Evolutionary conservation across 805 yeast genomes (phyloP).

Genomic region (Priceomyces fermenticarens): DNA sequence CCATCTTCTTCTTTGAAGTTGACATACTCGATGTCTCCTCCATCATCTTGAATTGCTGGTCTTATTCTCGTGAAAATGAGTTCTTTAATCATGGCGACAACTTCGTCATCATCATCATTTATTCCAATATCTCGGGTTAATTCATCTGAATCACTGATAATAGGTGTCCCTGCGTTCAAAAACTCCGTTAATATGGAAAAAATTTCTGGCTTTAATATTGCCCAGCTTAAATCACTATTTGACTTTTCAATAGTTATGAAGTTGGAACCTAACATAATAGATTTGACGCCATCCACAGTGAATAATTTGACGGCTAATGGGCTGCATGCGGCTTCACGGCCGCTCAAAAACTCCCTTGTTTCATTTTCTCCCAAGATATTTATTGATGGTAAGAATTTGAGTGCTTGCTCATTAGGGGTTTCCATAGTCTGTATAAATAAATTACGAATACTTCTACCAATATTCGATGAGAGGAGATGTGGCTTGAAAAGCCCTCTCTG

Average conservation of each 20-base stretch:
- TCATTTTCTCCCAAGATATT: constrained; percentile 58
- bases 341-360: constrained; percentile 70
- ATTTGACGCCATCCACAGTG: constrained; percentile 69
- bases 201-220: constrained; percentile 62
- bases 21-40: constrained; percentile 77
- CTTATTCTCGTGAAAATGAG: constrained; percentile 65
- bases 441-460: constrained; percentile 8
- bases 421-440: constrained; percentile 77
- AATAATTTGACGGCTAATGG: constrained; percentile 77
- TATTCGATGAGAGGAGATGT: too few species aligned
- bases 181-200: constrained; percentile 57
- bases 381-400: constrained; percentile 78
- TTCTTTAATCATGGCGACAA: constrained; percentile 66
- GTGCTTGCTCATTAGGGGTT: constrained; percentile 84
- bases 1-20: constrained; percentile 54
- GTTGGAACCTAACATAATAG: constrained; percentile 78
- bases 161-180: constrained; percentile 54
- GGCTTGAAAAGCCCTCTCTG: too few species aligned
- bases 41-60: constrained; percentile 97
- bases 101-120: constrained; percentile 63
- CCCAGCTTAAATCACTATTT: constrained; percentile 51
- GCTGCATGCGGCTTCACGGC: constrained; percentile 71
- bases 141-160: constrained; percentile 35
- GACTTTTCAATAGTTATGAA: constrained; percentile 79
- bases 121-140: constrained; percentile 40